Evolutionary conservation across 768 basidiomycete genomes (phyloP).

Genomic region (Pisolithus albus): DNA sequence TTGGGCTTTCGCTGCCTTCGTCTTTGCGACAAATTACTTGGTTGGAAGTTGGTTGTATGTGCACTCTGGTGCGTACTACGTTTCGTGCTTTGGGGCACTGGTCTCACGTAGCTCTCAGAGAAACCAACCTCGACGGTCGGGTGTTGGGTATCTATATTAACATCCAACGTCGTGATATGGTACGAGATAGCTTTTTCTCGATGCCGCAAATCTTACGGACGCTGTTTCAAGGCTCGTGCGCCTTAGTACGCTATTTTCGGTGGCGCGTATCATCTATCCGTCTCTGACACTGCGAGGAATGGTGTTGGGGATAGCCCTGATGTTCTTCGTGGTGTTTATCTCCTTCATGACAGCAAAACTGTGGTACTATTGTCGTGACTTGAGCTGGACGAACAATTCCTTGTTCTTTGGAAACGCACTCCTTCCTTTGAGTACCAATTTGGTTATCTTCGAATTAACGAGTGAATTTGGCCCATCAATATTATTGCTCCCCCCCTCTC

Average conservation of each 20-base stretch:
- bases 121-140: background rate
- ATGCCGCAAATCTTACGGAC: background rate
- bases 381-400: background rate
- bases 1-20: constrained; percentile 13
- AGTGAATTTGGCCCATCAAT: constrained; percentile 1
- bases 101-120: background rate
- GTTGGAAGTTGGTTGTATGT: constrained; percentile 8
- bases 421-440: background rate
- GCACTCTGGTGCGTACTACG: background rate
- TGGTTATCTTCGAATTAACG: constrained; percentile 12
- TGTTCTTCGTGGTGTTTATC: constrained; percentile 11
- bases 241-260: constrained; percentile 11
- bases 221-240: constrained; percentile 7
- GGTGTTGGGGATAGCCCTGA: constrained; percentile 1
- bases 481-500: background rate
- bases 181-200: background rate
- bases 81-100: background rate
- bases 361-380: background rate
- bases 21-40: constrained; percentile 6
- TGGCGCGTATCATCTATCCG: constrained; percentile 7
- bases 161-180: background rate
- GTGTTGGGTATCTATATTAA: background rate
- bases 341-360: constrained; percentile 3
- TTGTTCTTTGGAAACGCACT: background rate
- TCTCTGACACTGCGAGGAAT: constrained; percentile 4